Evolutionary conservation across 148 eudicot species (phyloP), one percentile per base, ranked within the genome.

Genomic region (Vaccinium myrtillus): DNA sequence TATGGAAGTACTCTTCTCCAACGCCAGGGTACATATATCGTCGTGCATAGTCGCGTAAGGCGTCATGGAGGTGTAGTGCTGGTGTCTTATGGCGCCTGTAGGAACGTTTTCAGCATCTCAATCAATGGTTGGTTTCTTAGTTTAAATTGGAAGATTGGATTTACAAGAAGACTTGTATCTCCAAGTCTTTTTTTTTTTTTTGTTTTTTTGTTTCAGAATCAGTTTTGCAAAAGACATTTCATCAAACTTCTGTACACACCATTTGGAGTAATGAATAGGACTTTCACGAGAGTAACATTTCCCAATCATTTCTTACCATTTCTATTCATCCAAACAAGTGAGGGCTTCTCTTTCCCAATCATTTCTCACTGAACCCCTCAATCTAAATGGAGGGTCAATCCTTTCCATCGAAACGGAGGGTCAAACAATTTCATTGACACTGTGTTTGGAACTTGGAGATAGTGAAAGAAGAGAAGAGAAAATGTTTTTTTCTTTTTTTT

Each of bases 21-120:
- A 50, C 1, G 86, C 86, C 14, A 85, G 65, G 1, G 71, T 14
- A 16, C 83, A 80, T 36, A 84, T 80, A 23, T 84, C 86, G 1
- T 84, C 86, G 11, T 84, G 86, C 81, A 84, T 85, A 3, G 59
- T 39, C 8, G 36, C 0, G 39, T 59, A 80, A 70, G 83, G 83
- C 8, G 86, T 32, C 10, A 85, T 73, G 36, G 83, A 6, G 14
- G 86, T 85, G 50, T 71, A 85, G 39, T 43, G 19, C 21, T 85
- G 83, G 32, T 36, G 56, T 39, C n/a, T 84, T 6, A 56, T 73
- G 46, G 78, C 1, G 4, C 70, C 79, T 67, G 73, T 27, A 4
- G 36, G 36, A 67, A 67, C 13, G 39, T 67, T 67, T 27, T 67
- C 39, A 27, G 25, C 36, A 67, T 67, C 2, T 0, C 23, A 63